Conservation (phyloP, 768 basidiomycete species). For the Lactifluus subvellereus region DNA sequence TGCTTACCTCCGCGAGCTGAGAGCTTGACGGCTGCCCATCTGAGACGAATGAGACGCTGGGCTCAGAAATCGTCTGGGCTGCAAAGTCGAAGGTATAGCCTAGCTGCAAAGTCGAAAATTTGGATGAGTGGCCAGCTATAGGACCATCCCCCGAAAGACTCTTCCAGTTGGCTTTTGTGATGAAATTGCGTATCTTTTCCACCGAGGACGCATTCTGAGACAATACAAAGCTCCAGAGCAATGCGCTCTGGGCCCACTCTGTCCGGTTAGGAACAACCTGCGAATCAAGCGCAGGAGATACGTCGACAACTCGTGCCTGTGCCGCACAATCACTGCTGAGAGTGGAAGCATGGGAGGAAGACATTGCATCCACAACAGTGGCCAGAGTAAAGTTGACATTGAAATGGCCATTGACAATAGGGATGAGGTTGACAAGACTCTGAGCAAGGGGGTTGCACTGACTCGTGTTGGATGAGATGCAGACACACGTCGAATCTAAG, state of each 20-base stretch:
- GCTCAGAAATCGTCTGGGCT: constrained; percentile 43
- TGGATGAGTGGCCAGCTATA: constrained; percentile 26
- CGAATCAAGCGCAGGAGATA: constrained; percentile 40
- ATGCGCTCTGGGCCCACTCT: constrained; percentile 50
- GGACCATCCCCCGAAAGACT: constrained; percentile 40
- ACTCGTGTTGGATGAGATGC: constrained; percentile 40
- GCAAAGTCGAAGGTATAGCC: constrained; percentile 61
- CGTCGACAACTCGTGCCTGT: constrained; percentile 52
- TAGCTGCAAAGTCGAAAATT: constrained; percentile 40
- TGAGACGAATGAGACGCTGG: constrained; percentile 39
- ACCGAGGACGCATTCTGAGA: constrained; percentile 42
- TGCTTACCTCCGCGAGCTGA: constrained; percentile 42
- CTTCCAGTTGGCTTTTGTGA: constrained; percentile 45
- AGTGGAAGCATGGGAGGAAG: constrained; percentile 43
- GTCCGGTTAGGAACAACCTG: constrained; percentile 43
- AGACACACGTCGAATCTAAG: constrained; percentile 57
- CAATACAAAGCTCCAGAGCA: constrained; percentile 55
- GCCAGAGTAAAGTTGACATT: constrained; percentile 39
- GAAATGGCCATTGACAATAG: constrained; percentile 45
- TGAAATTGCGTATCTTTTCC: constrained; percentile 40
- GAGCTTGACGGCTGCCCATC: constrained; percentile 42
- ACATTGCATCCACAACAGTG: constrained; percentile 45
- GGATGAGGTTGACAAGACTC: constrained; percentile 44
- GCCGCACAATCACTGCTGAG: constrained; percentile 43
- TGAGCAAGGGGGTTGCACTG: constrained; percentile 51